Evolutionary conservation across 257 asterid species (phyloP).

Genomic region (Asclepias syriaca): DNA sequence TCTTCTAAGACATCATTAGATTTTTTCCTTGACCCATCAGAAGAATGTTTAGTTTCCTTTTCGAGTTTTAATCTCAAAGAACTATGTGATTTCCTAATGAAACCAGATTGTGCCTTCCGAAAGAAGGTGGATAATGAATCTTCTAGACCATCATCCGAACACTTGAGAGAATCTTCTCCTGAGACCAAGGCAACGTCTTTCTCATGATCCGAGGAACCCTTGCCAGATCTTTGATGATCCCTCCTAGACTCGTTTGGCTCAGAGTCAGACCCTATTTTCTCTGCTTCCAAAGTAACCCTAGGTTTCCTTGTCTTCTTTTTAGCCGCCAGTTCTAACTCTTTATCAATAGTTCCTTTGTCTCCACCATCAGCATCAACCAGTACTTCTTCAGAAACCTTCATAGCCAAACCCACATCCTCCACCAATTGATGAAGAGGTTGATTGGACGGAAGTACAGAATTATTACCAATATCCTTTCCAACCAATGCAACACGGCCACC

Average conservation of each 20-base stretch:
- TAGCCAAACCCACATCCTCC: conserved; percentile 22
- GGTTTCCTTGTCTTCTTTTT: conserved; percentile 38
- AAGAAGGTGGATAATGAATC: conserved; percentile 63
- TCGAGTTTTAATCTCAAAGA: conserved; percentile 41
- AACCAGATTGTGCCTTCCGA: conserved; percentile 58
- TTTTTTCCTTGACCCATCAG: conserved; percentile 27
- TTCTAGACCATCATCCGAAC: conserved; percentile 41
- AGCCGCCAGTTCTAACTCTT: conserved; percentile 27
- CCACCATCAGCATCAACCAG: conserved; percentile 27
- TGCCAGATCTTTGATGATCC: conserved; percentile 21
- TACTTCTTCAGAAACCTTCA: conserved; percentile 26
- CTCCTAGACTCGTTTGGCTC: conserved; percentile 25
- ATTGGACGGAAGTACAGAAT: conserved; percentile 25
- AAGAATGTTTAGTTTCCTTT: conserved; percentile 32
- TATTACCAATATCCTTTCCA: conserved; percentile 25
- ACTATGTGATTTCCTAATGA: conserved; percentile 37
- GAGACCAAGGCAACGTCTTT: conserved; percentile 28
- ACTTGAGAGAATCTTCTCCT: conserved; percentile 15
- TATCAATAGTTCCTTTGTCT: conserved; percentile 28
- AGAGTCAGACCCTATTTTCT: conserved; percentile 20
- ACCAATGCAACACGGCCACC: conserved; percentile 31
- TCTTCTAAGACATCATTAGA: conserved; percentile 33
- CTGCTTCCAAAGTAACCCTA: conserved; percentile 29
- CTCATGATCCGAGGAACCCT: conserved; percentile 21
- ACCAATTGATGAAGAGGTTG: conserved; percentile 30